Conservation (phyloP, 306 rosid species). For the Sindora glabra region DNA sequence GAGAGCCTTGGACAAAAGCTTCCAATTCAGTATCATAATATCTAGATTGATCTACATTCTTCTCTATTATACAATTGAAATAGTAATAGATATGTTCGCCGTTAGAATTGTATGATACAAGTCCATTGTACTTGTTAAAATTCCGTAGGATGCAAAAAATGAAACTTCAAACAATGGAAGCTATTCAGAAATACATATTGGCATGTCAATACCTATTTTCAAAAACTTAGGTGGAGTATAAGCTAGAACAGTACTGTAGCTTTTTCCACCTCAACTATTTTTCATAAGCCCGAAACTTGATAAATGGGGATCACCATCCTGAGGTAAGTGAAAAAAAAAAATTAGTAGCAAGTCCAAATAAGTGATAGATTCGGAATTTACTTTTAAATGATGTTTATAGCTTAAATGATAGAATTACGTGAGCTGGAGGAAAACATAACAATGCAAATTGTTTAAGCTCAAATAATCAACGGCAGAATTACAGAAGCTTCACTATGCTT, state of each 20-base stretch:
- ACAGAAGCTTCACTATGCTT: too few relatives aligned
- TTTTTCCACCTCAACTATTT: slow-evolving; percentile 93
- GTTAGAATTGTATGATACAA: too few relatives aligned
- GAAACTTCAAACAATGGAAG: neutral
- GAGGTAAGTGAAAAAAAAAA: slow-evolving; percentile 20
- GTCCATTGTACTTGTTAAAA: neutral
- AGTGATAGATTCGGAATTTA: neutral
- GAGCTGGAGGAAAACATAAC: neutral
- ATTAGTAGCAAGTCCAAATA: neutral
- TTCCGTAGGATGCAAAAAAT: neutral
- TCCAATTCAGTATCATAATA: neutral
- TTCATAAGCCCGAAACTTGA: slow-evolving; percentile 95
- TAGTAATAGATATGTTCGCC: neutral
- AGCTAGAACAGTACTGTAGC: slow-evolving; percentile 91
- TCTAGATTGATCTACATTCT: neutral
- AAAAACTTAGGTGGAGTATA: slow-evolving; percentile 95
- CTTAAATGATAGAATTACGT: too few relatives aligned
- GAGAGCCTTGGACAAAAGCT: neutral
- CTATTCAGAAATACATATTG: slow-evolving; percentile 2
- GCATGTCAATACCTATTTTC: slow-evolving; percentile 56
- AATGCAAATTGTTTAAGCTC: neutral
- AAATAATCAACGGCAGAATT: too few relatives aligned
- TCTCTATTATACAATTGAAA: neutral
- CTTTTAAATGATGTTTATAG: neutral
- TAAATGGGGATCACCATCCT: slow-evolving; percentile 93